Evolutionary conservation across 2,329 filamentous ascomycete genomes (phyloP).

Genomic region (Atkinsonella hypoxylon): DNA sequence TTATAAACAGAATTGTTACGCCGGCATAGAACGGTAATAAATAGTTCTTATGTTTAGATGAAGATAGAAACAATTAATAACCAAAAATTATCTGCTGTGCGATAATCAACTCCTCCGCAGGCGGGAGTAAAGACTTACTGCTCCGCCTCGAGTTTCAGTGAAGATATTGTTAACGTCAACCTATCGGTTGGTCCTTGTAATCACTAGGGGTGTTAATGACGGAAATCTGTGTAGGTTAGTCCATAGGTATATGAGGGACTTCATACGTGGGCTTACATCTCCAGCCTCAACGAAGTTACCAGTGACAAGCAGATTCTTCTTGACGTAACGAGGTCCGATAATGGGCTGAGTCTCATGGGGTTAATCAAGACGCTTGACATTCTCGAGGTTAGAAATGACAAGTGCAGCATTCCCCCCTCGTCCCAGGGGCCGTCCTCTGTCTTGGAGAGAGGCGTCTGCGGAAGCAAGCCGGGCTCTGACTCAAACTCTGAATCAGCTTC

Average conservation of each 20-base stretch:
- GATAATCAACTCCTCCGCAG: background rate
- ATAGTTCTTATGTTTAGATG: background rate
- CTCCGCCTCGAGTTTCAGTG: slow-evolving; percentile 38
- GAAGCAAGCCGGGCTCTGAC: background rate
- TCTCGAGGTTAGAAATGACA: slow-evolving; percentile 42
- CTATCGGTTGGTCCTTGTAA: slow-evolving; percentile 51
- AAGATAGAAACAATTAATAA: background rate
- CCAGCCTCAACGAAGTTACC: slow-evolving; percentile 55
- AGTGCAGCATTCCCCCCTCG: too few species aligned
- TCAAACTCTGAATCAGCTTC: background rate
- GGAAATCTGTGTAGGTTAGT: slow-evolving; percentile 28
- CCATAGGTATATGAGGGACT: background rate
- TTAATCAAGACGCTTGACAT: slow-evolving; percentile 49
- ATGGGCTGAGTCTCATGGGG: slow-evolving; percentile 46
- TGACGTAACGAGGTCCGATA: slow-evolving; percentile 51
- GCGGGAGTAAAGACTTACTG: slow-evolving; percentile 12
- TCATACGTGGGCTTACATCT: slow-evolving; percentile 21
- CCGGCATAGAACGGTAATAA: background rate
- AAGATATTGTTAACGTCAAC: slow-evolving; percentile 46
- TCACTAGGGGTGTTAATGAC: slow-evolving; percentile 49
- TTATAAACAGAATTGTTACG: background rate
- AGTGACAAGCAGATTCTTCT: slow-evolving; percentile 52
- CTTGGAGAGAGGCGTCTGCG: background rate
- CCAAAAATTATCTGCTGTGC: background rate
- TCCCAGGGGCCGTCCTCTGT: too few species aligned